These are phyloP conservation scores for Lachnellula occidentalis DNA, from an alignment of 2,329 filamentous ascomycete species.

Conservation along the genomic window DNA sequence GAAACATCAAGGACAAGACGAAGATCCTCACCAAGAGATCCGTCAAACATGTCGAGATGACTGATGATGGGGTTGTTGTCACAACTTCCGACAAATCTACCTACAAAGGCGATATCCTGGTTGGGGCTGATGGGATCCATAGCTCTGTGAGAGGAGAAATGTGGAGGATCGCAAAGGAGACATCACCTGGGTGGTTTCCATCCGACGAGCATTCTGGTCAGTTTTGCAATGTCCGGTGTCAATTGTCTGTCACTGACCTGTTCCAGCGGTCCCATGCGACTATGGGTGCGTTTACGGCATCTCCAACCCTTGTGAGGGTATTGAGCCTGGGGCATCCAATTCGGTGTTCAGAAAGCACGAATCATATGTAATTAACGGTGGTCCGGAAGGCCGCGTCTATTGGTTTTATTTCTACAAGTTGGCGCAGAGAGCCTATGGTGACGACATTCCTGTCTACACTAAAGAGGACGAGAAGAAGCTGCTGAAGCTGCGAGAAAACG, in stretches of 20 bases:
- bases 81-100: conserved; percentile 17
- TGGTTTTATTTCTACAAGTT: conserved; percentile 14
- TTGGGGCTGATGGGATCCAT: conserved; percentile 26
- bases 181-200: conserved; percentile 10
- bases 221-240: not conserved
- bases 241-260: not conserved
- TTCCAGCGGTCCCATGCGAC: not conserved
- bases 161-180: conserved; percentile 14
- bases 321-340: not conserved
- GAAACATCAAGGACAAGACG: conserved; percentile 13
- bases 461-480: conserved; percentile 13
- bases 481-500: conserved; percentile 4
- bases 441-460: conserved; percentile 11
- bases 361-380: conserved; percentile 1
- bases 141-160: conserved; percentile 19
- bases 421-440: conserved; percentile 9
- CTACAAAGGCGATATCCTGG: conserved; percentile 21
- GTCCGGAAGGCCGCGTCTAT: conserved; percentile 4
- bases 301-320: not conserved
- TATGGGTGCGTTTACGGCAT: not conserved
- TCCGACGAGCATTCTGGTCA: not conserved
- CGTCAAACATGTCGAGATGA: conserved; percentile 13
- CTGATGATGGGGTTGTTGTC: conserved; percentile 12
- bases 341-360: not conserved
- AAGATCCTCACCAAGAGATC: conserved; percentile 23